These are phyloP conservation scores for Psidium friedrichsthalianum DNA, from an alignment of 345 rosid species.

Conservation along the genomic window DNA sequence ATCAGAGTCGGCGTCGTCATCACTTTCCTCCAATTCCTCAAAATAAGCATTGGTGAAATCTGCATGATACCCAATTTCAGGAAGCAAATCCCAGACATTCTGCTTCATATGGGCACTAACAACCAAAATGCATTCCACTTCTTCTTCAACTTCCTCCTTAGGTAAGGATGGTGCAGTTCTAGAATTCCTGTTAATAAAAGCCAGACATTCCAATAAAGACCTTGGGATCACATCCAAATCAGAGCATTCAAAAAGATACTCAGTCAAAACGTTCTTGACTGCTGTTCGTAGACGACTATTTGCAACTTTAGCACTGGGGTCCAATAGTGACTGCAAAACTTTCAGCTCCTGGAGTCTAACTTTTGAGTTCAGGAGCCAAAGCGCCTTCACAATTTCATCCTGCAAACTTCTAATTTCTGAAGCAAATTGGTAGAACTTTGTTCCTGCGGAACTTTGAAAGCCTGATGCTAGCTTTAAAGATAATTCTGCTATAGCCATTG, in stretches of 20 bases:
- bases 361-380: slow-evolving; percentile 37
- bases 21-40: slow-evolving; percentile 67
- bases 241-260: slow-evolving; percentile 63
- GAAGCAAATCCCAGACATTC: slow-evolving; percentile 45
- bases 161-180: slow-evolving; percentile 15
- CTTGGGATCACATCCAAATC: slow-evolving; percentile 53
- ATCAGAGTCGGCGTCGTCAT: slow-evolving; percentile 14
- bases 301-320: slow-evolving; percentile 33
- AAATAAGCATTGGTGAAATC: slow-evolving; percentile 63
- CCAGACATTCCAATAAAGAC: slow-evolving; percentile 49
- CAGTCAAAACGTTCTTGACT: slow-evolving; percentile 40
- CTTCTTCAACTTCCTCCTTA: slow-evolving; percentile 44
- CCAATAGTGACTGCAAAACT: slow-evolving; percentile 39
- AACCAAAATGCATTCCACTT: slow-evolving; percentile 52
- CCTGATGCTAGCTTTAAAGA: slow-evolving; percentile 34
- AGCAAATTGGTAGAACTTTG: slow-evolving; percentile 33
- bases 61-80: slow-evolving; percentile 37
- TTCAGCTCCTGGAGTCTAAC: slow-evolving; percentile 43
- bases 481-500: slow-evolving; percentile 54
- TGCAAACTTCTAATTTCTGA: slow-evolving; percentile 49
- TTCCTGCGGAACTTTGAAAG: slow-evolving; percentile 9
- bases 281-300: slow-evolving; percentile 38
- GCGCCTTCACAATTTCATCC: slow-evolving; percentile 60
- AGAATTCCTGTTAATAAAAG: slow-evolving; percentile 38
- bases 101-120: slow-evolving; percentile 75